Conservation (phyloP, 805 yeast genomes). For the Candida odintsovae region DNA sequence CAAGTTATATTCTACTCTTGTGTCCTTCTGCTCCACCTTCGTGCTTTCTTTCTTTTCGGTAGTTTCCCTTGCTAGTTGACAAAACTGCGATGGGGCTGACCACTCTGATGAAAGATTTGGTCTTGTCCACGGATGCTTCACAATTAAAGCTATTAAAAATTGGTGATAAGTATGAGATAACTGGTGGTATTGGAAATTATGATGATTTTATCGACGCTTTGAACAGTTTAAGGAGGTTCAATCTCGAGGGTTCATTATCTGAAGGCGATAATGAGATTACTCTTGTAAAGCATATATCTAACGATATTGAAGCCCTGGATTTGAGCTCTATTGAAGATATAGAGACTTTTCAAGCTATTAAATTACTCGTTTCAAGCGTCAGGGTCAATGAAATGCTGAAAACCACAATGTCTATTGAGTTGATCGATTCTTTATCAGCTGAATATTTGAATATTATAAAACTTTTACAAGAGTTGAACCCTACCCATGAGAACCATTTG, state of each 20-base stretch:
- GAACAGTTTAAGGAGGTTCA: conserved; percentile 7
- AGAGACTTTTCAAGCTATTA: neutral
- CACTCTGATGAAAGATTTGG: neutral
- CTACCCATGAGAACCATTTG: conserved; percentile 1
- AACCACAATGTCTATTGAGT: conserved; percentile 6
- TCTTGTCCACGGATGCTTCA: neutral
- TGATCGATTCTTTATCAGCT: conserved; percentile 10
- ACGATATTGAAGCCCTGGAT: neutral
- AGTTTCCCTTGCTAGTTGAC: neutral
- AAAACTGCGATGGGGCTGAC: neutral
- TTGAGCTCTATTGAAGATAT: neutral
- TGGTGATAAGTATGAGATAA: neutral
- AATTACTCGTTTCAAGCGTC: conserved; percentile 8
- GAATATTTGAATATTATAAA: conserved; percentile 10
- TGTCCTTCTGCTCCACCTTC: neutral
- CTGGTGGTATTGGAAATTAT: neutral
- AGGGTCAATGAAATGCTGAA: conserved; percentile 14
- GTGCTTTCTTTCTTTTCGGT: too few relatives aligned
- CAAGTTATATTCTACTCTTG: neutral
- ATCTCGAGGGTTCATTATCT: neutral
- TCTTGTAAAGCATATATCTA: neutral
- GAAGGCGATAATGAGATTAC: neutral
- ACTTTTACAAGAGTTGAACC: conserved; percentile 7
- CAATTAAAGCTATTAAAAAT: neutral
- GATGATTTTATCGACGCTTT: conserved; percentile 4